These are phyloP conservation scores for Graphium sp. DNA, from an alignment of 2,329 filamentous ascomycete genomes.

Conservation along the genomic window DNA sequence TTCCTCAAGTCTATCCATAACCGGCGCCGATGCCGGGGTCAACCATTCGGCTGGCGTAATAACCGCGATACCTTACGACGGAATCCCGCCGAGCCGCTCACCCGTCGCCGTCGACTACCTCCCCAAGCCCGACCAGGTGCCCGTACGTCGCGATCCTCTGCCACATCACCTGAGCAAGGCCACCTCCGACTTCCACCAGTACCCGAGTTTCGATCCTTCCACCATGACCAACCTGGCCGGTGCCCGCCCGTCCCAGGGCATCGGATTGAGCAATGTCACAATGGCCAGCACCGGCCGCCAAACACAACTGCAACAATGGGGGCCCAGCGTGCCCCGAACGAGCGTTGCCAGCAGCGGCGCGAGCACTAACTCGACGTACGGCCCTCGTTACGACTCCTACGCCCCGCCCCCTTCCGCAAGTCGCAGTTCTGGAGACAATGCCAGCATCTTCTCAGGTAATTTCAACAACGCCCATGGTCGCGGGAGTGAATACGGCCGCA, in stretches of 20 bases:
- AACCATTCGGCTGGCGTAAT: slow-evolving; percentile 69
- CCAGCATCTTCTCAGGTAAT: slow-evolving; percentile 40
- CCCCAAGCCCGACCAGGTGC: slow-evolving; percentile 46
- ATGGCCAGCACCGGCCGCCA: slow-evolving; percentile 58
- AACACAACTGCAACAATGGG: slow-evolving; percentile 66
- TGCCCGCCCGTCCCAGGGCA: slow-evolving; percentile 39
- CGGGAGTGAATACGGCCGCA: too few relatives aligned
- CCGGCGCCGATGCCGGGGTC: slow-evolving; percentile 47
- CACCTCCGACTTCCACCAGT: slow-evolving; percentile 72
- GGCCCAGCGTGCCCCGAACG: slow-evolving; percentile 17
- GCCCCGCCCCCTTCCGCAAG: slow-evolving; percentile 40
- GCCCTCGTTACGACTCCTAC: slow-evolving; percentile 48
- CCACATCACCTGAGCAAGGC: slow-evolving; percentile 73
- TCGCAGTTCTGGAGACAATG: slow-evolving; percentile 36
- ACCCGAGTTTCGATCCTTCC: slow-evolving; percentile 53
- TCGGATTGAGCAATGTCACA: slow-evolving; percentile 45
- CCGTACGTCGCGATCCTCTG: slow-evolving; percentile 51
- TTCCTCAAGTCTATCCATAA: slow-evolving; percentile 55
- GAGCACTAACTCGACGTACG: slow-evolving; percentile 27
- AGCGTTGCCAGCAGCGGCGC: slow-evolving; percentile 30
- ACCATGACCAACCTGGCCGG: slow-evolving; percentile 23
- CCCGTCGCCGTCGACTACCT: slow-evolving; percentile 60
- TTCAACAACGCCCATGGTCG: slow-evolving; percentile 21
- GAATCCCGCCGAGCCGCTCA: slow-evolving; percentile 46
- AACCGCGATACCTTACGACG: slow-evolving; percentile 77